Evolutionary conservation across 257 asterid species (phyloP), one percentile per base, ranked within the genome.

Genomic region (Nicotiana paniculata): DNA sequence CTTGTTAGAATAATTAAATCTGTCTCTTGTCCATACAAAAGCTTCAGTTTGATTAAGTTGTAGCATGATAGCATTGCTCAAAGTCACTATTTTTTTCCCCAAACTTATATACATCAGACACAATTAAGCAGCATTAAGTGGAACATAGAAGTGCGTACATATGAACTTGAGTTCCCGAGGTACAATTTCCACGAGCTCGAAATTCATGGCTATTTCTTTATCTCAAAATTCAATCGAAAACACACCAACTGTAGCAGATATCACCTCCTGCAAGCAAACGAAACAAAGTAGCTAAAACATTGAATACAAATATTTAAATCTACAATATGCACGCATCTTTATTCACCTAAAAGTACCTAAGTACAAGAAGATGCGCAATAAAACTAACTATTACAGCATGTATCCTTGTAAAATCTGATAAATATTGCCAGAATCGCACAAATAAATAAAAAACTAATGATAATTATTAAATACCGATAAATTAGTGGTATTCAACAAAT

Each of bases 121-220:
- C 9, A 75, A 51, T 35, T 75, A 75, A 75, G 46, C 64, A 51
- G 80, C 5, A 75, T 2, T 51, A 26, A 75, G 26, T 75, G 46
- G 46, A 51, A 75, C 28, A 48, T 26, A 2, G 63, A 75, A 66
- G 18, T 1, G 21, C 87, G 61, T 69, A 89, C 91, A 83, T 24
- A 48, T 76, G 86, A 89, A 85, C 74, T 81, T 68, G 82, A 89
- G 85, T 51, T 89, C 91, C 61, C 48, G 62, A 0, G 91, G 91
- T 37, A 82, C 83, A 58, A 89, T 81, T 58, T 86, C 91, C 66
- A 89, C 80, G 74, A 86, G 87, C n/a, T 86, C 83, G 15, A 37
- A 64, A 85, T 75, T 76, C 90, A 89, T 89, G 37, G 61, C 84
- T 76, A 26, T 83, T 77, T 57, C 8, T n/a, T 58, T 83, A 35